A percentile compares a stretch with the other conserved stretches of the same genome.
Evolutionary conservation across 2,329 filamentous ascomycete species (phyloP).

Genomic region (Fusarium udum): DNA sequence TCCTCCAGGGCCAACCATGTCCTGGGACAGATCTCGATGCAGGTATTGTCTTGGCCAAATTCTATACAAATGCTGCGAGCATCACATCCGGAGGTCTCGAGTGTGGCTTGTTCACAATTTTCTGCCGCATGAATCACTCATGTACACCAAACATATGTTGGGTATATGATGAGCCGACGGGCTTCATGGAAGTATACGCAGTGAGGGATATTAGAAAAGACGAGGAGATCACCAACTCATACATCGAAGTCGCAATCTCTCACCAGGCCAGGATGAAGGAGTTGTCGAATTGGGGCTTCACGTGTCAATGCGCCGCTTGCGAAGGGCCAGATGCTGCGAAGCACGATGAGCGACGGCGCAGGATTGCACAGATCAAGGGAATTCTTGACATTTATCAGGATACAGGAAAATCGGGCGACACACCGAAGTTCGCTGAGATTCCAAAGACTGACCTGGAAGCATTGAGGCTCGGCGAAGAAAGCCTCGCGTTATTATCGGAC

Average conservation of each 20-base stretch:
- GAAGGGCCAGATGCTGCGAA: not conserved
- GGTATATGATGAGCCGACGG: constrained; percentile 6
- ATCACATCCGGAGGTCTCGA: not conserved
- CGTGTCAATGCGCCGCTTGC: not conserved
- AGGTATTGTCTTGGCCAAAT: constrained; percentile 10
- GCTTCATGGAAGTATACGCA: constrained; percentile 11
- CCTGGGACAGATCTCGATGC: constrained; percentile 1
- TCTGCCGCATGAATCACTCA: constrained; percentile 22
- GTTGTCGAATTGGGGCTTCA: constrained; percentile 8
- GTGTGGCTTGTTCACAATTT: constrained; percentile 8
- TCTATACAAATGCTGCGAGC: constrained; percentile 19
- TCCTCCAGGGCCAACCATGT: not conserved
- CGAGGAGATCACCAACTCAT: constrained; percentile 20
- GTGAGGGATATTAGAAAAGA: not conserved
- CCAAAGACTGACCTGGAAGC: constrained; percentile 11
- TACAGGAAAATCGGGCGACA: not conserved
- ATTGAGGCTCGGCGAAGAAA: not conserved
- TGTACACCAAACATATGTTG: constrained; percentile 19
- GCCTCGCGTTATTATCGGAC: rapidly evolving
- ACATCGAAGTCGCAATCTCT: constrained; percentile 2
- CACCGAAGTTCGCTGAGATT: not conserved
- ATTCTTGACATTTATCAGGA: constrained; percentile 13
- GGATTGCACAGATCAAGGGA: constrained; percentile 4
- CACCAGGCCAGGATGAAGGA: not conserved
- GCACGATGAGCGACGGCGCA: constrained; percentile 13